Evolutionary conservation across 1,284 basidiomycete genomes (phyloP).

Genomic region (Moesziomyces sp.): DNA sequence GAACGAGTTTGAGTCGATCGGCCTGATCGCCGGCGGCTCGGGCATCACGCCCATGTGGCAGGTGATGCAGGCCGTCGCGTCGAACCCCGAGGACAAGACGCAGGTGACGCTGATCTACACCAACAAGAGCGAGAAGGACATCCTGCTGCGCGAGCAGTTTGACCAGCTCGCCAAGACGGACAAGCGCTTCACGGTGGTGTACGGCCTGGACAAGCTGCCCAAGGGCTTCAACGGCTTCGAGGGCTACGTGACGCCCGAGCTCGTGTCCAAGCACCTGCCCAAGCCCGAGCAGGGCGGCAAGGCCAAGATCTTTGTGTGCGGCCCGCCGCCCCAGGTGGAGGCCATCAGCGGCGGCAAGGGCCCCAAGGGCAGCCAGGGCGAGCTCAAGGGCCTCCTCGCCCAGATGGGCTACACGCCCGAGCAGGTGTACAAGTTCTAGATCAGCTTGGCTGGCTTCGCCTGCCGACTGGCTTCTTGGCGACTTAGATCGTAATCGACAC

Average conservation of each 20-base stretch:
- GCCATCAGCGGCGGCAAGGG: slow-evolving; percentile 64
- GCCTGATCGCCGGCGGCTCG: slow-evolving; percentile 88
- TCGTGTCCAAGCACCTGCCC: slow-evolving; percentile 80
- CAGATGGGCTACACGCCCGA: slow-evolving; percentile 63
- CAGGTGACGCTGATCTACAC: slow-evolving; percentile 92
- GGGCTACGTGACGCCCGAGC: slow-evolving; percentile 74
- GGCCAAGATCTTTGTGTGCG: slow-evolving; percentile 89
- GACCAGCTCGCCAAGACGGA: slow-evolving; percentile 70
- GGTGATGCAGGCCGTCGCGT: slow-evolving; percentile 67
- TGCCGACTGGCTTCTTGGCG: no score
- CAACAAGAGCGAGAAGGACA: slow-evolving; percentile 89
- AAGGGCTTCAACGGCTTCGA: slow-evolving; percentile 73
- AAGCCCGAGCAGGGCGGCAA: slow-evolving; percentile 77
- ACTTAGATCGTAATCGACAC: not conserved
- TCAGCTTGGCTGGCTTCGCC: not conserved
- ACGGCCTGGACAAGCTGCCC: slow-evolving; percentile 83
- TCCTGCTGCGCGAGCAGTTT: slow-evolving; percentile 84
- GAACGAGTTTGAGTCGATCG: slow-evolving; percentile 75
- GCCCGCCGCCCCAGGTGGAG: slow-evolving; percentile 68
- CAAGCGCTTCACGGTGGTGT: slow-evolving; percentile 79
- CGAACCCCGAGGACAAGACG: slow-evolving; percentile 83
- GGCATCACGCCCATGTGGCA: slow-evolving; percentile 73
- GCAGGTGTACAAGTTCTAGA: slow-evolving; percentile 64
- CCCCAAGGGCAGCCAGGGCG: slow-evolving; percentile 63
- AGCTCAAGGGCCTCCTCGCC: slow-evolving; percentile 62